A percentile compares a stretch with the other conserved stretches of the same genome.
phyloP scores from a whole-genome alignment of 345 rosid species.

The Noccaea bulbosa region DNA sequence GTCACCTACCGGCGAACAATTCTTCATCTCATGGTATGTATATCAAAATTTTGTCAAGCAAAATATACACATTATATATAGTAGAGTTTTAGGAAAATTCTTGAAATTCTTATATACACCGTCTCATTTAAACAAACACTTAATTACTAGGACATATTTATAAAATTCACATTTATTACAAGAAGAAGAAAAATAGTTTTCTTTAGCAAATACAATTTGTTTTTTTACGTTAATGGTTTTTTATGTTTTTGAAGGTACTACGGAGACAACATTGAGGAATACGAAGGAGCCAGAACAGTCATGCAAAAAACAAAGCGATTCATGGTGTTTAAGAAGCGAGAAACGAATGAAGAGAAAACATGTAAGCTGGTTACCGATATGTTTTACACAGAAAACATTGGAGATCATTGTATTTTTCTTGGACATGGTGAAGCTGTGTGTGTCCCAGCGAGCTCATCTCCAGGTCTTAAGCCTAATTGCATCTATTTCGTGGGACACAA shows the following conservation, averaged over 20 bases:
- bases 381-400: slow-evolving; percentile 18
- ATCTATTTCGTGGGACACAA: slow-evolving; percentile 14
- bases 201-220: background rate
- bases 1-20: slow-evolving; percentile 15
- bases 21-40: slow-evolving; percentile 14
- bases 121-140: too few species aligned
- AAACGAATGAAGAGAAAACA: too few species aligned
- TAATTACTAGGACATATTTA: too few species aligned
- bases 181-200: too few species aligned
- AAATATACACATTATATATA: too few species aligned
- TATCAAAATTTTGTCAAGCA: background rate
- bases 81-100: too few species aligned
- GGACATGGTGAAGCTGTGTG: slow-evolving; percentile 15
- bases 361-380: too few species aligned
- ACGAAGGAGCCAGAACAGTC: background rate
- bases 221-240: background rate
- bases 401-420: slow-evolving; percentile 23
- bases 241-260: background rate
- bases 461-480: slow-evolving; percentile 29
- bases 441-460: slow-evolving; percentile 16
- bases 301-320: slow-evolving; percentile 13
- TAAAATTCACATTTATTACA: too few species aligned
- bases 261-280: background rate
- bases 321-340: slow-evolving; percentile 9
- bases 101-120: too few species aligned